phyloP scores from a whole-genome alignment of 192 early-diverging fungal genomes.

The Coemansia sp. region DNA sequence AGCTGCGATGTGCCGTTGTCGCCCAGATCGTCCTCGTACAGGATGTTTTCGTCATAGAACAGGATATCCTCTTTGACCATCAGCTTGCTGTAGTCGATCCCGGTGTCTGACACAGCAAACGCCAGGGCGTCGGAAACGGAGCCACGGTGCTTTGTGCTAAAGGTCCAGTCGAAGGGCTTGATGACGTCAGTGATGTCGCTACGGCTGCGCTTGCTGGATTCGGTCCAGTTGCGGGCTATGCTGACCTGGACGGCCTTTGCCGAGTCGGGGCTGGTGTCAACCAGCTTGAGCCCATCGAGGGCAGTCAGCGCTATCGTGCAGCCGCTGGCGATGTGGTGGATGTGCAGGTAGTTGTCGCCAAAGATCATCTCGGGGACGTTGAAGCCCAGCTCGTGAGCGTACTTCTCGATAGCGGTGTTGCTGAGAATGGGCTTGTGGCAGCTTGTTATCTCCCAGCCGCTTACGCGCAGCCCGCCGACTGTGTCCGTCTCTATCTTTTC shows the following conservation, averaged over 20 bases:
- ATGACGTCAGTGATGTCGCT: conserved; percentile 77
- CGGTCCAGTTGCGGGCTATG: conserved; percentile 81
- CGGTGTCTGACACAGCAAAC: conserved; percentile 32
- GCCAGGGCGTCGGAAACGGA: conserved; percentile 34
- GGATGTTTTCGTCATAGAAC: conserved; percentile 90
- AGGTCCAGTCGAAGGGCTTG: conserved; percentile 98
- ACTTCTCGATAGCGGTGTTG: conserved; percentile 57
- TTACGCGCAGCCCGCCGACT: conserved; percentile 42
- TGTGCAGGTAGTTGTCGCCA: conserved; percentile 76
- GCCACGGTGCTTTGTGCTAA: conserved; percentile 79
- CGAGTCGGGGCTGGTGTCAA: conserved; percentile 66
- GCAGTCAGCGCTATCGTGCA: conserved; percentile 63
- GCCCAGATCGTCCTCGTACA: conserved; percentile 96
- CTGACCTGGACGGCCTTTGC: conserved; percentile 81
- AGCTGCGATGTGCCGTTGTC: conserved; percentile 90
- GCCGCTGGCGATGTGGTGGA: conserved; percentile 58
- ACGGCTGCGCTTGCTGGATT: conserved; percentile 63
- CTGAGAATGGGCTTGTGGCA: conserved; percentile 62
- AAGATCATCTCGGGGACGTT: conserved; percentile 97
- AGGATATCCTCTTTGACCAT: conserved; percentile 80
- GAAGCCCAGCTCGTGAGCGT: conserved; percentile 58
- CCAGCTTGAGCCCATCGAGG: conserved; percentile 69
- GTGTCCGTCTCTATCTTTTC: conserved; percentile 42
- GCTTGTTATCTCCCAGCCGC: conserved; percentile 60
- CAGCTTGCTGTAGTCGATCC: conserved; percentile 79